Base-by-base conservation (phyloP, 352 stramenopile species). In the Albugo candida region DNA sequence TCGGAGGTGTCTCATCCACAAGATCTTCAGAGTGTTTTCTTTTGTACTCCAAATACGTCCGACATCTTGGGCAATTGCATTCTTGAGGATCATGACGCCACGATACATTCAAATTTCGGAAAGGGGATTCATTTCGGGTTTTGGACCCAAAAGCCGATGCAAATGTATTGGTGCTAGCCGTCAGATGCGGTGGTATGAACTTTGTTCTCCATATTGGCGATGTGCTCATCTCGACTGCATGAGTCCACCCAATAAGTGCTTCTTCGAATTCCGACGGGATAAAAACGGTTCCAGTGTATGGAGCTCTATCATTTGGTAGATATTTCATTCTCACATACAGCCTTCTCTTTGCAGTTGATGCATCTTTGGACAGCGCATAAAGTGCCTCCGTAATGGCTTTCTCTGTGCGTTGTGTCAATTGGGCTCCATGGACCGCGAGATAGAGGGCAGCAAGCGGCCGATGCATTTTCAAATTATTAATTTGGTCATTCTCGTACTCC, bases 321-420 rank as follows among this genome's bases (percentile, higher is more conserved):
- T 83, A 91, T 47, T 81, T 83, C 44, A 86, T 75, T 11, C 64
- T 64, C 45, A 85, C 61, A 48, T 79, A 88, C 43, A 77, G 74
- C 5, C 66, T 63, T 44, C 76, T 59, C 47, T 83, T 85, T 2
- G 70, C 66, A 5, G 63, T 64, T 1, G 64, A 61, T 10, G 80
- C 36, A 44, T 83, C 72, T 45, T 80, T 83, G 24, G 24, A 31
- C 42, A 83, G 50, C 16, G 64, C 53, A 1, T 64, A 62, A 53
- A 83, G 72, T 0, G 72, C 82, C 37, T 72, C 62, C 20, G 63
- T 64, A 5, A 88, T 58, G 39, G 80, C 45, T 45, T 61, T 63
- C 20, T 83, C 65, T 0, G 63, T 82, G 24, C 61, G 52, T 12
- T 67, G 49, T 6, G 68, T 75, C 17, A 88, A 40, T 5, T 51